These are phyloP conservation scores for Nakazawaea populi DNA, from an alignment of 805 yeast genomes.

Conservation along the genomic window DNA sequence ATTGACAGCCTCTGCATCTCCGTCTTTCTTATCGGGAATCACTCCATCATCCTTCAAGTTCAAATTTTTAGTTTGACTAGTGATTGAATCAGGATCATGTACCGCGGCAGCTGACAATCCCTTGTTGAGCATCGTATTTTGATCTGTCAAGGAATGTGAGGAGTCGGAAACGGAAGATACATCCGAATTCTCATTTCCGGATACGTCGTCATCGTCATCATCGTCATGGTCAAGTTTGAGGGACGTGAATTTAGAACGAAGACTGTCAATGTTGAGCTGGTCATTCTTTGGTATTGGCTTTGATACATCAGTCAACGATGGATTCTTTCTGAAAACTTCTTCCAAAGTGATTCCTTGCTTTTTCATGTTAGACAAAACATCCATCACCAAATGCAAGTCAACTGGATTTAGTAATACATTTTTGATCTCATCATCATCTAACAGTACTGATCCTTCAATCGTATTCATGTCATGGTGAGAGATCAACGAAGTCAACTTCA, in stretches of 20 bases:
- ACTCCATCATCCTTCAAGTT: background rate
- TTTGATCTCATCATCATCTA: conserved; percentile 28
- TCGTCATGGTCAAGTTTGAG: background rate
- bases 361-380: conserved; percentile 32
- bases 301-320: background rate
- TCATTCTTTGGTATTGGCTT: background rate
- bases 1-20: conserved; percentile 3
- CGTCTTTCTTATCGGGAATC: background rate
- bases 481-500: conserved; percentile 21
- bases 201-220: background rate
- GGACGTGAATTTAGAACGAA: background rate
- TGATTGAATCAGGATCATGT: no score
- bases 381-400: conserved; percentile 31
- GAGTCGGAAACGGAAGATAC: background rate
- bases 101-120: background rate
- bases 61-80: background rate
- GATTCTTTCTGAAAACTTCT: conserved; percentile 18
- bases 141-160: background rate
- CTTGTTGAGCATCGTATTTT: background rate
- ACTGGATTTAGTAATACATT: conserved; percentile 29
- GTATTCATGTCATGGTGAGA: conserved; percentile 4
- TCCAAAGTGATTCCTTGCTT: conserved; percentile 34
- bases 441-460: background rate
- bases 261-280: conserved; percentile 1
- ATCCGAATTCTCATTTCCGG: background rate